Base-by-base conservation (phyloP, 1,284 basidiomycete genomes). In the Trametes hirsuta region DNA sequence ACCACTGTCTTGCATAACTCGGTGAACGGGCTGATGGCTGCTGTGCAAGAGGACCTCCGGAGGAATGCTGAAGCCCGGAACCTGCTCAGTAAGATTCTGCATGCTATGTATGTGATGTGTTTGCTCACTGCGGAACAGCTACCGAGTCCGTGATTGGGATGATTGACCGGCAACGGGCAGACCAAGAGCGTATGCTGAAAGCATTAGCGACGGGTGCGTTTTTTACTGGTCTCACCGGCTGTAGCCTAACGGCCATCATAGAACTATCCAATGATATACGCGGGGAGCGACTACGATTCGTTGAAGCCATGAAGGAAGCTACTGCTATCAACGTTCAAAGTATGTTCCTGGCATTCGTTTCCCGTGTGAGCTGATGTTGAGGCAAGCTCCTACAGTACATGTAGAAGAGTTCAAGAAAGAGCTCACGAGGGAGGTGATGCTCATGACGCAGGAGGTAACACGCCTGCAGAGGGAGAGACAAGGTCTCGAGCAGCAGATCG, bases 231-330 rank as follows among this genome's bases (percentile, higher is more conserved):
- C 39, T 35, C 41, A 22, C 9, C 24, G 9, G n/a, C 47, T 44
- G 49, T 59, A n/a, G 18, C 24, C 52, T 44, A n/a, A 36, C 25
- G 39, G 9, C 3, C 21, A 22, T 18, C 15, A 6, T 63, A 91
- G 93, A 93, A 70, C 80, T 95, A 9, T 87, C 87, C 1, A 81
- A 84, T 53, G 93, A 94, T 68, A 94, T 95, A 58, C 86, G 88
- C 53, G 92, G 92, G 6, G 92, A 95, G 75, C 79, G 92, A 45
- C 74, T 95, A 55, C 80, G 90, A 4, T 95, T 95, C 69, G 89
- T 95, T 10, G 93, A 95, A 67, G 91, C 93, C 15, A 95, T 95
- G 93, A 91, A 91, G 70, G 88, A 93, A 66, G 93, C 93, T 1
- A 95, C 93, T 0, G 85, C 85, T 1, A 90, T 94, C 69, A 94